Percentiles rank a stretch among this genome's conserved stretches.
Conservation (phyloP, 257 asterid species). For the Nyctanthes arbortristis region DNA sequence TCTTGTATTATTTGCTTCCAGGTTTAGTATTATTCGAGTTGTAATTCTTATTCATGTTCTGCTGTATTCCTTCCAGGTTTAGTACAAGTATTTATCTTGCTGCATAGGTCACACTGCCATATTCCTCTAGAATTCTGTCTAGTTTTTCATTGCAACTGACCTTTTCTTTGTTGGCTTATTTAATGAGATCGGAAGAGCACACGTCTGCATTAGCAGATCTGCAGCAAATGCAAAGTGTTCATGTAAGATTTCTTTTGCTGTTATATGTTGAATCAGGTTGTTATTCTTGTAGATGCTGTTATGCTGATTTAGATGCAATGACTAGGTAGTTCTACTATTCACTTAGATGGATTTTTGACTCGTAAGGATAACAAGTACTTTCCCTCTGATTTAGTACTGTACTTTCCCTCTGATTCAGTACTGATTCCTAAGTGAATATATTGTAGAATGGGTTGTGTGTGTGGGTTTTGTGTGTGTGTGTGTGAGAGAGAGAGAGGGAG, state of each 20-base stretch:
- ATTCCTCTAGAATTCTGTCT: neutral
- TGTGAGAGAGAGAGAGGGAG: too few relatives aligned
- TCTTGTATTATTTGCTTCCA: neutral
- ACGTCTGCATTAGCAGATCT: slow-evolving; percentile 84
- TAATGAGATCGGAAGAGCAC: slow-evolving; percentile 95
- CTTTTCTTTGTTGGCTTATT: slow-evolving; percentile 20
- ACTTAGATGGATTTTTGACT: too few relatives aligned
- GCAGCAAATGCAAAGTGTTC: slow-evolving; percentile 84
- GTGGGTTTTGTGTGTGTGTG: too few relatives aligned
- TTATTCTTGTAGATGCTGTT: neutral
- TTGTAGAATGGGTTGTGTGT: neutral
- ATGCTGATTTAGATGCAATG: slow-evolving; percentile 5
- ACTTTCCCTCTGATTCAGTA: slow-evolving; percentile 1
- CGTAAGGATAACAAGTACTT: neutral
- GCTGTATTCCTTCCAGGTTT: neutral
- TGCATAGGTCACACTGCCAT: neutral
- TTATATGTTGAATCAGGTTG: slow-evolving; percentile 14
- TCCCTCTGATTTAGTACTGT: slow-evolving; percentile 1
- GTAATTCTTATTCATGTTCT: neutral
- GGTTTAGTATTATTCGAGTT: neutral
- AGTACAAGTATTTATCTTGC: neutral
- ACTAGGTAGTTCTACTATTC: neutral
- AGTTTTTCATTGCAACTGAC: slow-evolving; percentile 19
- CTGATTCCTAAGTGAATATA: neutral
- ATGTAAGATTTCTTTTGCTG: slow-evolving; percentile 56